Conservation (phyloP, 2,329 filamentous ascomycete genomes). For the Neonectria magnoliae region DNA sequence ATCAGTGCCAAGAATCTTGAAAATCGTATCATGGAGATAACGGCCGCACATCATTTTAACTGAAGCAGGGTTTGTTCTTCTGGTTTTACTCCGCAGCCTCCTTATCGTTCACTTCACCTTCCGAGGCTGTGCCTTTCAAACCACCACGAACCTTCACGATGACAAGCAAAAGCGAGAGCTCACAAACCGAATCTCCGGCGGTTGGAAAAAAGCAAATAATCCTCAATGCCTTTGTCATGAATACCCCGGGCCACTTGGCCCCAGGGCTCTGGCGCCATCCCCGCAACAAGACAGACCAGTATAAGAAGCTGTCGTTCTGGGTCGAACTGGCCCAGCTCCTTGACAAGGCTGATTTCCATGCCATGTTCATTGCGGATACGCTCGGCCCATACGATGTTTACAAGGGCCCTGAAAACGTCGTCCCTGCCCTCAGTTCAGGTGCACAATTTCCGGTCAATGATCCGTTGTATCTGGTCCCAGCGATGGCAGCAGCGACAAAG, state of each 20-base stretch:
- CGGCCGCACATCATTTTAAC: neutral
- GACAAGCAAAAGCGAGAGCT: neutral
- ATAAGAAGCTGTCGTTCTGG: conserved; percentile 52
- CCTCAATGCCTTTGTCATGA: conserved; percentile 35
- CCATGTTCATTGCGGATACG: conserved; percentile 61
- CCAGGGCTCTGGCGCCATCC: conserved; percentile 35
- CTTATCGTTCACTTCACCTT: neutral
- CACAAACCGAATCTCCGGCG: neutral
- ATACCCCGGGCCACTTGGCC: conserved; percentile 27
- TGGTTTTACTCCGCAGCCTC: neutral
- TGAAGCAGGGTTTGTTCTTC: neutral
- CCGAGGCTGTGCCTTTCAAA: neutral
- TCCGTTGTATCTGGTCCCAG: conserved; percentile 50
- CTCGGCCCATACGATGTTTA: conserved; percentile 53
- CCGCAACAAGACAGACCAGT: conserved; percentile 30
- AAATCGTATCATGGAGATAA: neutral
- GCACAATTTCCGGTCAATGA: conserved; percentile 56
- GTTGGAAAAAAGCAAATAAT: conserved; percentile 23
- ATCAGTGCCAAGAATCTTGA: neutral
- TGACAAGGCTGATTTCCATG: conserved; percentile 57
- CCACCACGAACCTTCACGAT: neutral
- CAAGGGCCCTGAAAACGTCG: conserved; percentile 24
- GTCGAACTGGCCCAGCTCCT: conserved; percentile 58
- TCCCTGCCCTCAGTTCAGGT: conserved; percentile 45
- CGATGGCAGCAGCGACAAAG: conserved; percentile 58